A percentile compares a stretch with the other conserved stretches of the same genome.
These are phyloP conservation scores for Talaromyces sp. DNA, from an alignment of 2,329 filamentous ascomycete genomes.

Conservation along the genomic window DNA sequence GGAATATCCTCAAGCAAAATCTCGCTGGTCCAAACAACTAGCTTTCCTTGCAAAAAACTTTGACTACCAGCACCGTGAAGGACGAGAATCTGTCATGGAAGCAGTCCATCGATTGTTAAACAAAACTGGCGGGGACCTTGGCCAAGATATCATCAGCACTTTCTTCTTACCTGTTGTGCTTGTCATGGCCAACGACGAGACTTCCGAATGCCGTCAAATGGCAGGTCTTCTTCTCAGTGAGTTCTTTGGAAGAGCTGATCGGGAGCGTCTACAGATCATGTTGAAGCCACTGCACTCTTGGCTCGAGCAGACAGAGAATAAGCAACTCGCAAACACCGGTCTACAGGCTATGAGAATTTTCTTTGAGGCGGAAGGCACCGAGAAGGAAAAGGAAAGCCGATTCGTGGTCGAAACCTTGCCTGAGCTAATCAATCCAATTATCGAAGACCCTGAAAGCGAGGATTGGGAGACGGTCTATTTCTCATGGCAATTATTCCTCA, in stretches of 20 bases:
- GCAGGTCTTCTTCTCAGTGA: conserved; percentile 76
- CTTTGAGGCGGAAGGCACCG: conserved; percentile 66
- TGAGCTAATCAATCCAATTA: conserved; percentile 52
- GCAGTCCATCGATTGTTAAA: conserved; percentile 79
- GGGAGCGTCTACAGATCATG: conserved; percentile 68
- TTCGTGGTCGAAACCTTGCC: conserved; percentile 55
- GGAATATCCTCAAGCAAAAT: conserved; percentile 90
- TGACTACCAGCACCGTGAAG: conserved; percentile 83
- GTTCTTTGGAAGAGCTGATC: conserved; percentile 74
- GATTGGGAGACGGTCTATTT: conserved; percentile 71
- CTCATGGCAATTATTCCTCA: conserved; percentile 65
- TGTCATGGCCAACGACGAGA: conserved; percentile 83
- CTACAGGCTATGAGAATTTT: conserved; percentile 81
- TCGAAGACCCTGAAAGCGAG: conserved; percentile 51
- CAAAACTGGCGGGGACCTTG: conserved; percentile 77
- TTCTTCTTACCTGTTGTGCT: conserved; percentile 86
- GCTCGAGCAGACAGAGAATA: conserved; percentile 71
- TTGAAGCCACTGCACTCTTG: conserved; percentile 69
- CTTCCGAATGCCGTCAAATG: conserved; percentile 77
- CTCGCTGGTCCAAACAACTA: conserved; percentile 83
- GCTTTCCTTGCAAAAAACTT: conserved; percentile 86
- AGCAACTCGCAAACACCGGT: conserved; percentile 67
- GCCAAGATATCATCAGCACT: conserved; percentile 75
- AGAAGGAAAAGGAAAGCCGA: conserved; percentile 65
- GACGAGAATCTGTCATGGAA: conserved; percentile 89